These are phyloP conservation scores for Globisporangium lucens DNA, from an alignment of 352 stramenopile species.

Conservation along the genomic window DNA sequence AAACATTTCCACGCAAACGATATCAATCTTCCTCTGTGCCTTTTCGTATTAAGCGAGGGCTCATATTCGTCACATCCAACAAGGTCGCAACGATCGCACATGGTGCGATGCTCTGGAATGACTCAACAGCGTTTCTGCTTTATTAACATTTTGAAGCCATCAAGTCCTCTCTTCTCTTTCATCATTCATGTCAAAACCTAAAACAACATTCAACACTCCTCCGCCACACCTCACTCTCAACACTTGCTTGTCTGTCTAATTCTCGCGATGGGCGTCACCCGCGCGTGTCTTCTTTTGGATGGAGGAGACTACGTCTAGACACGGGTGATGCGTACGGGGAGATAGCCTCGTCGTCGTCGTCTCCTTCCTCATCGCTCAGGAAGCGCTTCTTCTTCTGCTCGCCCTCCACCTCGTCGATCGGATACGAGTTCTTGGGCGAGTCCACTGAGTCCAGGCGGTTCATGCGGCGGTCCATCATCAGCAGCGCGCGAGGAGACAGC, in stretches of 20 bases:
- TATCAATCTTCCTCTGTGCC: too few species aligned
- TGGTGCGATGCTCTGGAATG: too few species aligned
- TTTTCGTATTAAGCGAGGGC: too few species aligned
- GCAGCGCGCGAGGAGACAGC: slow-evolving; percentile 64
- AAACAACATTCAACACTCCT: slow-evolving; percentile 1
- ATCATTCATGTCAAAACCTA: background rate
- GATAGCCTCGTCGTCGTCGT: slow-evolving; percentile 14
- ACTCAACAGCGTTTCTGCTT: background rate
- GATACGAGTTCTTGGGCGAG: slow-evolving; percentile 49
- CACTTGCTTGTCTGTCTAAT: slow-evolving; percentile 1
- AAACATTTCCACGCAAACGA: background rate
- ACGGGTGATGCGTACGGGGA: slow-evolving; percentile 20
- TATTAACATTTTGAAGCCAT: background rate
- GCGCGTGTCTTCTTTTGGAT: slow-evolving; percentile 27
- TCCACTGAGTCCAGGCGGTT: slow-evolving; percentile 71
- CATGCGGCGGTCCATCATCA: slow-evolving; percentile 64
- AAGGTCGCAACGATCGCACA: too few species aligned
- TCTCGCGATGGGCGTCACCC: slow-evolving; percentile 7
- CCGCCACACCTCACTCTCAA: background rate
- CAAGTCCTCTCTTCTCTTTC: background rate
- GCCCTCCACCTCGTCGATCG: slow-evolving; percentile 35
- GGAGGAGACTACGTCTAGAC: slow-evolving; percentile 21
- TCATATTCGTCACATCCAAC: too few species aligned
- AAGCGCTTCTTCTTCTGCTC: slow-evolving; percentile 13
- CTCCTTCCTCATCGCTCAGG: slow-evolving; percentile 17